Evolutionary conservation across 2,329 filamentous ascomycete species (phyloP).

Genomic region (Laburnicola sp.): DNA sequence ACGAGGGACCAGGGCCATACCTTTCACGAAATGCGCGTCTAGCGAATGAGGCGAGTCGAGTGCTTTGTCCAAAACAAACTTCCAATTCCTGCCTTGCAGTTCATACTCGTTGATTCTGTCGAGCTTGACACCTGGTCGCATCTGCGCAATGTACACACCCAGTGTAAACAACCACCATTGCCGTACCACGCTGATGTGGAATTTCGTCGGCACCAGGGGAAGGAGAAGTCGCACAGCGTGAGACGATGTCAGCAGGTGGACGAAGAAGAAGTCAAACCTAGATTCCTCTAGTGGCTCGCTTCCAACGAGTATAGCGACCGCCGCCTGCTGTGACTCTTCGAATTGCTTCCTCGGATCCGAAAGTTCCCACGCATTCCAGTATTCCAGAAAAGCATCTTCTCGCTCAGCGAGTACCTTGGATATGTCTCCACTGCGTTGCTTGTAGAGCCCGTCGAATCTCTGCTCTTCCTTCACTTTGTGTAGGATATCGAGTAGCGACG

Average conservation of each 20-base stretch:
- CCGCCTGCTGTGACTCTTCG: constrained; percentile 65
- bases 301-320: constrained; percentile 63
- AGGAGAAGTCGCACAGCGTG: constrained; percentile 88
- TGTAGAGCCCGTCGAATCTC: constrained; percentile 69
- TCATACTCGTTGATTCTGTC: constrained; percentile 64
- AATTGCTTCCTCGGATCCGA: constrained; percentile 72
- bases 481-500: constrained; percentile 71
- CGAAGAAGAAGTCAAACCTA: constrained; percentile 79
- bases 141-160: constrained; percentile 73
- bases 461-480: constrained; percentile 69
- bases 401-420: constrained; percentile 68
- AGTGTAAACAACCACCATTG: constrained; percentile 90
- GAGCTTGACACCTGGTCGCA: constrained; percentile 72
- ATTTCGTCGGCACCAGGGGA: constrained; percentile 71
- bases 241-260: constrained; percentile 80
- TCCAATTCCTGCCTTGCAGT: constrained; percentile 71
- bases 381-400: constrained; percentile 73
- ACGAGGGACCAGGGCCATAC: constrained; percentile 45
- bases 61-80: constrained; percentile 71
- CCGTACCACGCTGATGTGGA: constrained; percentile 72
- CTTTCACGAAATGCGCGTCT: constrained; percentile 86
- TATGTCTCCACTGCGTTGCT: constrained; percentile 65
- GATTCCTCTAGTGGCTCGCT: constrained; percentile 38
- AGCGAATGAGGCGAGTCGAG: constrained; percentile 67
- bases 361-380: constrained; percentile 87